Conservation (phyloP, 768 basidiomycete genomes). For the Kwoniella sp. region DNA sequence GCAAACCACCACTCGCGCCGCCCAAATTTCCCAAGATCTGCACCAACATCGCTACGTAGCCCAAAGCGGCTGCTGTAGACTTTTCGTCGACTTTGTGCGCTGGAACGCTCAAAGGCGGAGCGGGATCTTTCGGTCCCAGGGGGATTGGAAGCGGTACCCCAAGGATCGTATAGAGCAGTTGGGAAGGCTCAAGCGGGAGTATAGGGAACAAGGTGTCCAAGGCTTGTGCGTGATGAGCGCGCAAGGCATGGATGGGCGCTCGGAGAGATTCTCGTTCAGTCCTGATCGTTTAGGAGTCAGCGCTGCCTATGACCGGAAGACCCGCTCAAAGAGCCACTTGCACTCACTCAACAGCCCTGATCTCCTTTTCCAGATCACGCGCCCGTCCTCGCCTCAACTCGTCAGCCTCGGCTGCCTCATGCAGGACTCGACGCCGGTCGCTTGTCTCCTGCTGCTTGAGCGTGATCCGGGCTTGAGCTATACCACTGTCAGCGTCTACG, state of each 20-base stretch:
- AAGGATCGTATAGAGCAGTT: slow-evolving; percentile 84
- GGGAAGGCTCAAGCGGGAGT: slow-evolving; percentile 72
- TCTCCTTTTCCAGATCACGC: slow-evolving; percentile 17
- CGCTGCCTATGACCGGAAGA: too few species aligned
- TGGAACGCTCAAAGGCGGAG: slow-evolving; percentile 69
- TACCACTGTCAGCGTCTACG: background rate
- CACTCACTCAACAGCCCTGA: slow-evolving; percentile 25
- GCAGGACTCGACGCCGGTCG: slow-evolving; percentile 54
- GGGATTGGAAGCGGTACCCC: slow-evolving; percentile 88
- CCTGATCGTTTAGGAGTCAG: too few species aligned
- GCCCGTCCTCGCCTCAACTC: slow-evolving; percentile 9
- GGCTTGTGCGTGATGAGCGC: slow-evolving; percentile 59
- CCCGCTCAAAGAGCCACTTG: slow-evolving; percentile 3
- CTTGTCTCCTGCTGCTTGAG: slow-evolving; percentile 52
- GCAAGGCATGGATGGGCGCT: slow-evolving; percentile 52
- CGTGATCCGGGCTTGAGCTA: slow-evolving; percentile 45
- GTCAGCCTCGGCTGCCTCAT: slow-evolving; percentile 29
- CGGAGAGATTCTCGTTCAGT: slow-evolving; percentile 55
- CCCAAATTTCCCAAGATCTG: slow-evolving; percentile 71
- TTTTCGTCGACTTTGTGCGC: slow-evolving; percentile 62
- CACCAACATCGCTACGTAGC: slow-evolving; percentile 81
- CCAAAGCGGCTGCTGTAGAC: slow-evolving; percentile 78
- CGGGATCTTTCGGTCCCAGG: slow-evolving; percentile 65
- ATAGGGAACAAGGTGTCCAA: slow-evolving; percentile 83
- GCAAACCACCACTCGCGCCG: slow-evolving; percentile 57